These are phyloP conservation scores for Leavenworthia alabamica DNA, from an alignment of 345 rosid species.

Conservation along the genomic window DNA sequence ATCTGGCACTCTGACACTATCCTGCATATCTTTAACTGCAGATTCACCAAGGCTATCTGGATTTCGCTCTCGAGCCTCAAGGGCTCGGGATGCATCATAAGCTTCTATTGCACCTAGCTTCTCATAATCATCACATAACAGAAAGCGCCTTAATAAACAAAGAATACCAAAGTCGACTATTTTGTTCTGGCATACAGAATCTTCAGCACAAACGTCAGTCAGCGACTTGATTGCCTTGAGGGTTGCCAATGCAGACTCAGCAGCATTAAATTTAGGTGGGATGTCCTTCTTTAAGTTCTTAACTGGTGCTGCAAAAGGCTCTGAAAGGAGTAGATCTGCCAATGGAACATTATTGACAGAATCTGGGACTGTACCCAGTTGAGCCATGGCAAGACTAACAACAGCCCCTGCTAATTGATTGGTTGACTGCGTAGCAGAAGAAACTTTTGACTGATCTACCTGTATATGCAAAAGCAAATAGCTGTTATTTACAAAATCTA, in stretches of 20 bases:
- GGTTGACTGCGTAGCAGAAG: conserved; percentile 55
- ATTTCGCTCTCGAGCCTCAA: conserved; percentile 49
- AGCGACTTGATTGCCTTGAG: conserved; percentile 83
- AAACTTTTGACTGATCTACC: conserved; percentile 66
- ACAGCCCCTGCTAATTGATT: conserved; percentile 75
- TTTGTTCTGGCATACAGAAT: conserved; percentile 59
- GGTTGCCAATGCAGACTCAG: conserved; percentile 86
- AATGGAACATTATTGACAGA: conserved; percentile 54
- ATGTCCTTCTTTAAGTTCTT: conserved; percentile 67
- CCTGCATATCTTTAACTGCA: conserved; percentile 35
- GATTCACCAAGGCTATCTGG: conserved; percentile 42
- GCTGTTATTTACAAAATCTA: background rate
- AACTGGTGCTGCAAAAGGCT: conserved; percentile 65
- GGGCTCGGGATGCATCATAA: conserved; percentile 80
- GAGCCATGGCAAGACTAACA: conserved; percentile 68
- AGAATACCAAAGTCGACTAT: conserved; percentile 62
- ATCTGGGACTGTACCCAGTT: conserved; percentile 39
- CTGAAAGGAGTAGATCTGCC: conserved; percentile 78
- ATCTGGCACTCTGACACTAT: conserved; percentile 73
- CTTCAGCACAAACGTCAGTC: conserved; percentile 67
- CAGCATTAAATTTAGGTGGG: conserved; percentile 55
- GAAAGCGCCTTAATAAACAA: conserved; percentile 76
- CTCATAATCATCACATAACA: conserved; percentile 87
- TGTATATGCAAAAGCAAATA: conserved; percentile 48
- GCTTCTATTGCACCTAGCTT: conserved; percentile 82